Evolutionary conservation across 768 basidiomycete species (phyloP), one percentile per base, ranked within the genome.

Genomic region (Tricholoma saponaceum): DNA sequence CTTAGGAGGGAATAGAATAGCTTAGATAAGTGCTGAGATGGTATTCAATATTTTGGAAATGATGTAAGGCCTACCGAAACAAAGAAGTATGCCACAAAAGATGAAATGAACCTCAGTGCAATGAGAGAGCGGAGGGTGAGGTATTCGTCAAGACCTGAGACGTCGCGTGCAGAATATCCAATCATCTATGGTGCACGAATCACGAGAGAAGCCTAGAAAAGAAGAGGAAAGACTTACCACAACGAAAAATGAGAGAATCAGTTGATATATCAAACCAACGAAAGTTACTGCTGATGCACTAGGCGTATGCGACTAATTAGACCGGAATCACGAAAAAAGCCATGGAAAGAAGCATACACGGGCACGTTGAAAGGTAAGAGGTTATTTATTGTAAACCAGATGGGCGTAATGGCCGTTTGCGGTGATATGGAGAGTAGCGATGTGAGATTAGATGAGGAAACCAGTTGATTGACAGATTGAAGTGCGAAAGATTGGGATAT

Each of bases 1-100:
- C 79, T 84, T 14, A 89, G 63, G 7, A 88, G 68, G 14, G 83
- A 75, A 64, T 85, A 89, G 67, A 84, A 79, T n/a, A 85, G 72
- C 82, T 87, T 30, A 12, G 16, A 41, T 4, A 18, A 22, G 0
- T 22, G 26, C 25, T 1, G 12, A 7, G 35, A 22, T 12, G 10
- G 5, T 37, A 33, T 16, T 20, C 7, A 41, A 39, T 43, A 35
- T 37, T 32, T n/a, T 18, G 8, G 54, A 18, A 26, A 57, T 7
- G 25, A n/a, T 22, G 10, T 23, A 55, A 9, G 6, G 61, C 71
- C 25, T 54, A 78, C 76, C 7, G 78, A 70, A 14, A 79, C 57
- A 43, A 75, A 61, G 44, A 79, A 74, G 50, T 74, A 77, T 3
- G 69, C 71, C 6, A 64, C 23, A 20, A 74, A 61, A 4, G 69